These are phyloP conservation scores for Zygosaccharomyces bailii DNA, from an alignment of 805 yeast species.

Conservation along the genomic window DNA sequence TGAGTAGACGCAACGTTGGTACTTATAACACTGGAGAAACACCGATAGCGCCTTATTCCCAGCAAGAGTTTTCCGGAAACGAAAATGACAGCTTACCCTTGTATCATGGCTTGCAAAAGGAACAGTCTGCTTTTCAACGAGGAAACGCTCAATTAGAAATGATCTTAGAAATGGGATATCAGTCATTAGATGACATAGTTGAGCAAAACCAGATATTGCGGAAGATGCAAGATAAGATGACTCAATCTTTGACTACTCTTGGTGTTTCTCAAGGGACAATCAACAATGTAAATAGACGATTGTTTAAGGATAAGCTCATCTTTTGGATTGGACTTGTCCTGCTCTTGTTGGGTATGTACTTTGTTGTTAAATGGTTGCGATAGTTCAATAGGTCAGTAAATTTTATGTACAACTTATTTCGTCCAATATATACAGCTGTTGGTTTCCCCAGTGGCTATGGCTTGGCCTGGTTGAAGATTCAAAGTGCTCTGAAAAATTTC, in stretches of 20 bases:
- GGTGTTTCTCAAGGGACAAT: conserved; percentile 88
- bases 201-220: conserved; percentile 75
- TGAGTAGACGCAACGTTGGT: conserved; percentile 34
- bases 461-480: conserved; percentile 51
- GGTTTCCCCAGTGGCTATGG: conserved; percentile 57
- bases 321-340: conserved; percentile 72
- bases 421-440: conserved; percentile 63
- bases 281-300: conserved; percentile 70
- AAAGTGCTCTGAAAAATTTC: conserved; percentile 40
- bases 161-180: conserved; percentile 83
- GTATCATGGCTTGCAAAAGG: conserved; percentile 67
- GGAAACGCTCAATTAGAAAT: conserved; percentile 85
- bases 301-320: conserved; percentile 79
- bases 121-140: conserved; percentile 56
- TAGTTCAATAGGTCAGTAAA: conserved; percentile 25
- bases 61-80: conserved; percentile 19
- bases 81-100: conserved; percentile 26
- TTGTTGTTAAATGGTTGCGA: conserved; percentile 60
- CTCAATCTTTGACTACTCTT: conserved; percentile 67
- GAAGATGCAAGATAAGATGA: conserved; percentile 57
- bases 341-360: conserved; percentile 63
- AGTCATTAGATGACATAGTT: conserved; percentile 78
- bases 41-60: conserved; percentile 22
- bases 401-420: conserved; percentile 10
- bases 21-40: neutral